Evolutionary conservation across 257 asterid genomes (phyloP), one percentile per base, ranked within the genome.

Genomic region (Plectranthus barbatus): DNA sequence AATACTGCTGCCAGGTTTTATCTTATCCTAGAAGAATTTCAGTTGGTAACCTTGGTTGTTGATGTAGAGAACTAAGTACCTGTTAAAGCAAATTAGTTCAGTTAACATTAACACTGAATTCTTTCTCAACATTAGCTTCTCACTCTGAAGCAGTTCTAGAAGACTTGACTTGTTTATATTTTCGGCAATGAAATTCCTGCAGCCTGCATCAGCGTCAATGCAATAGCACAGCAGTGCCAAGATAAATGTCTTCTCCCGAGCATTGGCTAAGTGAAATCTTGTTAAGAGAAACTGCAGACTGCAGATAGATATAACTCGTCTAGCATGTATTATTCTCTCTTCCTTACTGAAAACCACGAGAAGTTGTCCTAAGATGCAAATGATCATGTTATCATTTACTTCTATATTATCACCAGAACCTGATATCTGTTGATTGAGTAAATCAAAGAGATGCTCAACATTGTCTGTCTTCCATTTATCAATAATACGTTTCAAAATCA

Each of bases 21-120:
- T 6, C 40, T 34, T 0, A 34, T 9, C 44, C 14, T 39, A 39
- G 4, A 6, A 52, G 3, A 26, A 24, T 0, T 52, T 6, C 0
- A 9, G 58, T 31, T 54, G 18, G 8, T 7, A 7, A 54, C 26
- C 7, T 1, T 7, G 24, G 13, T 29, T 19, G 11, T 23, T 7
- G 19, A 62, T 19, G 36, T 41, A 41, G 29, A 39, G 17, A 54
- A 37, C 39, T 29, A 55, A 47, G 10, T 80, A 89, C 96, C 89
- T 82, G 86, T 81, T 89, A 56, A 71, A 67, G 84, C 93, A 82
- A 74, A 89, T 72, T 19, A 89, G 79, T 72, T 86, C 86, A 48
- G 66, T 69, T 62, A 86, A 64, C 72, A 86, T 60, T 9, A 51
- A 47, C 34, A 84, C 56, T 15, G 93, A 74, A 24, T 56, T 64